A percentile compares a stretch with the other conserved stretches of the same genome.
These are phyloP conservation scores for Trichoderma sp. DNA, from an alignment of 2,329 filamentous ascomycete genomes.

Conservation along the genomic window DNA sequence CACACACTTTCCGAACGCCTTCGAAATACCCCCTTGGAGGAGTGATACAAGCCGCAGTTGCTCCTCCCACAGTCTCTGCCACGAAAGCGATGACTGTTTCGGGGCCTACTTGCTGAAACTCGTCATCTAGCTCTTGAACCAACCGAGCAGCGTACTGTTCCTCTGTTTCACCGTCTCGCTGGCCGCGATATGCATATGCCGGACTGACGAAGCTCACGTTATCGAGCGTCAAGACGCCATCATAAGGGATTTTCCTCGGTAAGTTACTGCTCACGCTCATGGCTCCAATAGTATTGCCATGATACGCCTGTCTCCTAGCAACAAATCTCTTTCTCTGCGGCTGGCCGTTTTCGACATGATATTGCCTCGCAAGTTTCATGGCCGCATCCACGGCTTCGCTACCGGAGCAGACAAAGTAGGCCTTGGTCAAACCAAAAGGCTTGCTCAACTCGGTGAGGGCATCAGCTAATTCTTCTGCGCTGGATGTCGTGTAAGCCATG, in stretches of 20 bases:
- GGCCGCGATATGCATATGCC: conserved; percentile 63
- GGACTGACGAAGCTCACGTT: conserved; percentile 62
- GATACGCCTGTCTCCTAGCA: conserved; percentile 43
- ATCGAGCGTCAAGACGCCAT: conserved; percentile 32
- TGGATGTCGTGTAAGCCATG: conserved; percentile 46
- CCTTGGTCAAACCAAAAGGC: conserved; percentile 35
- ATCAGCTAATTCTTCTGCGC: conserved; percentile 38
- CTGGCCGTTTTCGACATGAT: conserved; percentile 41
- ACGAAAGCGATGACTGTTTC: conserved; percentile 69
- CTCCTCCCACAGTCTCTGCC: conserved; percentile 70
- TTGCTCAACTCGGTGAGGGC: conserved; percentile 39
- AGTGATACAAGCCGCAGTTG: conserved; percentile 64
- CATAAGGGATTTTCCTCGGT: conserved; percentile 58
- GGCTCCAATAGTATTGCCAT: conserved; percentile 58
- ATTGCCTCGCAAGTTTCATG: conserved; percentile 50
- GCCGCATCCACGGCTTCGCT: conserved; percentile 46
- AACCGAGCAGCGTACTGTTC: conserved; percentile 59
- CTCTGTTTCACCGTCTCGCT: conserved; percentile 49
- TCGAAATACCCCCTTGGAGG: conserved; percentile 65
- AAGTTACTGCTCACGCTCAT: conserved; percentile 63
- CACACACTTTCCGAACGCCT: conserved; percentile 66
- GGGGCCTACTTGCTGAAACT: conserved; percentile 63
- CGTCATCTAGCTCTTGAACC: conserved; percentile 62
- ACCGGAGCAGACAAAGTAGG: conserved; percentile 35
- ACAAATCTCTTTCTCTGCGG: conserved; percentile 40